Evolutionary conservation across 805 yeast species (phyloP), one percentile per base, ranked within the genome.

Genomic region (Barnettozyma populi): DNA sequence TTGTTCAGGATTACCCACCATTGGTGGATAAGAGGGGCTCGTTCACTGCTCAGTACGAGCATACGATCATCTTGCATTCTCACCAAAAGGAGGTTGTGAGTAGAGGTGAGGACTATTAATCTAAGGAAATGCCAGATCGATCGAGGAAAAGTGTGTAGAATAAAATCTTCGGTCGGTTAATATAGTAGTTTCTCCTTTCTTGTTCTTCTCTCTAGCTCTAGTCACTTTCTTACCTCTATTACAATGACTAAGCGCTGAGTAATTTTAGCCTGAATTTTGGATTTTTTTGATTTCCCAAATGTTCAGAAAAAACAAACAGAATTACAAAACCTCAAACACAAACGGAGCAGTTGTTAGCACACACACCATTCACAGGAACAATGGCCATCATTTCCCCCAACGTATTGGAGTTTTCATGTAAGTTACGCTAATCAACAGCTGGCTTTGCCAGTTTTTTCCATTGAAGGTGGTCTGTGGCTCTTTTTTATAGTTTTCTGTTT

Each of bases 41-140:
- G 42, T 90, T 86, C 74, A 94, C 98, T 35, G 99, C 99, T 0
- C 99, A 94, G 68, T 92, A 69, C 62, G 99, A 94, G 66, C 99
- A 94, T 70, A 94, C 99, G 1, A 78, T 92, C 41, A 73, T 94
- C 55, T 72, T 94, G 59, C 94, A 90, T 61, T 95, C 97, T 25
- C 88, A 88, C 49, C 80, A 79, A 67, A 94, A 92, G 72, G 99
- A 94, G 68, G 92, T 94, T 40, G 90, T 94, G 19, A 87, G 97
- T 13, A 79, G 92, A 56, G 99, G 99, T 44, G 97, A 89, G 40
- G 99, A 94, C 67, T 94, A 82, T 64, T 92, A 68, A 59, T 35
- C 32, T 14, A 6, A 25, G 13, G 13, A 45, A 34, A 37, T 45
- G 48, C 9, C 3, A 25, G 11, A 10, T 25, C 11, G 9, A 13